These are phyloP conservation scores for Trifolium fragiferum DNA, from an alignment of 306 rosid genomes.

Conservation along the genomic window DNA sequence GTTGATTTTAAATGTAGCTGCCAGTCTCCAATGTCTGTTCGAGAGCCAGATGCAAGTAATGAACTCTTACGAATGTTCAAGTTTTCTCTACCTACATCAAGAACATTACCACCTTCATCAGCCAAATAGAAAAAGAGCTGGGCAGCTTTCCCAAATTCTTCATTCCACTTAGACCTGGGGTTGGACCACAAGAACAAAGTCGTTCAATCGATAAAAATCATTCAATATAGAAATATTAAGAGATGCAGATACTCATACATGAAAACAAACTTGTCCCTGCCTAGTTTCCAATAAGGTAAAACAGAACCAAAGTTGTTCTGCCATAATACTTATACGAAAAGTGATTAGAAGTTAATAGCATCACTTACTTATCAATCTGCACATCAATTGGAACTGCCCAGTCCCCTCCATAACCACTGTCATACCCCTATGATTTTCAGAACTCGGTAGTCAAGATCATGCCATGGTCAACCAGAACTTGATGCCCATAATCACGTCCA, in stretches of 20 bases:
- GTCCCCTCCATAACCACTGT: slow-evolving; percentile 92
- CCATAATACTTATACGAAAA: slow-evolving; percentile 2
- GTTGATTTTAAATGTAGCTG: slow-evolving; percentile 87
- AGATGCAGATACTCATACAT: slow-evolving; percentile 11
- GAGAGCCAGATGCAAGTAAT: slow-evolving; percentile 79
- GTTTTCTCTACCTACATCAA: slow-evolving; percentile 57
- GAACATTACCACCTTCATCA: slow-evolving; percentile 78
- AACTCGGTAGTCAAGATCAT: slow-evolving; percentile 73
- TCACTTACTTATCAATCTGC: slow-evolving; percentile 60
- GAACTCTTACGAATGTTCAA: slow-evolving; percentile 57
- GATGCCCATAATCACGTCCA: slow-evolving; percentile 88
- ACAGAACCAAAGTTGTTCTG: slow-evolving; percentile 10
- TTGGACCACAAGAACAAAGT: slow-evolving; percentile 47
- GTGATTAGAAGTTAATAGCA: slow-evolving; percentile 20
- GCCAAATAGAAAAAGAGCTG: slow-evolving; percentile 93
- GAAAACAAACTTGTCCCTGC: slow-evolving; percentile 8
- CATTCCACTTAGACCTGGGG: slow-evolving; percentile 62
- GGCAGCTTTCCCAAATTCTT: slow-evolving; percentile 53
- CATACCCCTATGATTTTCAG: slow-evolving; percentile 71
- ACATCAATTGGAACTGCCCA: slow-evolving; percentile 81
- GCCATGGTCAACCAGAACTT: slow-evolving; percentile 75
- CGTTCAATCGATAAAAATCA: slow-evolving; percentile 5
- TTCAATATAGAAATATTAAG: slow-evolving; percentile 3
- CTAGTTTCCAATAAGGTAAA: slow-evolving; percentile 24
- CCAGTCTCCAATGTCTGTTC: slow-evolving; percentile 85